These are phyloP conservation scores for Krasilnikovozyma curviuscula DNA, from an alignment of 768 basidiomycete species.

Conservation along the genomic window DNA sequence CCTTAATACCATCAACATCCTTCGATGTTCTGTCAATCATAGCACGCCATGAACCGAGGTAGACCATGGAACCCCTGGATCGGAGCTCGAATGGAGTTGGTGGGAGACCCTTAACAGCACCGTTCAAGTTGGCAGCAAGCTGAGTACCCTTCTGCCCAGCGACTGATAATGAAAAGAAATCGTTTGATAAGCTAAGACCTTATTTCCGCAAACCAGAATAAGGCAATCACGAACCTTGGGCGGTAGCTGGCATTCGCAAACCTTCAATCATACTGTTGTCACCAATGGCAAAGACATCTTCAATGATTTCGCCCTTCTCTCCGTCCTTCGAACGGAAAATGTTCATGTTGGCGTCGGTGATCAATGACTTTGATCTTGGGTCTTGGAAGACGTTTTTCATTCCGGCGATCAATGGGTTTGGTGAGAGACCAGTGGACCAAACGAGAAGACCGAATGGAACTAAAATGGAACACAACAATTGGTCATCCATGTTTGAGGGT, in stretches of 20 bases:
- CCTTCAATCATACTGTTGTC: conserved; percentile 48
- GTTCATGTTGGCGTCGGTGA: background rate
- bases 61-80: conserved; percentile 52
- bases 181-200: conserved; percentile 9
- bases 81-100: conserved; percentile 40
- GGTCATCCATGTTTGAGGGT: background rate
- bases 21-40: conserved; percentile 7
- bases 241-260: conserved; percentile 52
- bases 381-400: conserved; percentile 45
- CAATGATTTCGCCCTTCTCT: conserved; percentile 35
- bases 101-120: conserved; percentile 34
- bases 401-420: conserved; percentile 54
- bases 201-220: background rate
- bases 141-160: conserved; percentile 60
- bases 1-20: conserved; percentile 8
- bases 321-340: conserved; percentile 26
- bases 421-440: conserved; percentile 69
- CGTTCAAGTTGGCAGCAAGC: conserved; percentile 46
- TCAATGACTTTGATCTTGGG: conserved; percentile 37
- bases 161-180: conserved; percentile 30
- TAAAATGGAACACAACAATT: conserved; percentile 18
- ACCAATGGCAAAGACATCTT: conserved; percentile 63
- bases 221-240: conserved; percentile 40
- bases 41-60: conserved; percentile 8
- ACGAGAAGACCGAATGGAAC: conserved; percentile 67